These are phyloP conservation scores for Hypoxylon fuscum DNA, from an alignment of 495 filamentous ascomycete genomes.

Conservation along the genomic window DNA sequence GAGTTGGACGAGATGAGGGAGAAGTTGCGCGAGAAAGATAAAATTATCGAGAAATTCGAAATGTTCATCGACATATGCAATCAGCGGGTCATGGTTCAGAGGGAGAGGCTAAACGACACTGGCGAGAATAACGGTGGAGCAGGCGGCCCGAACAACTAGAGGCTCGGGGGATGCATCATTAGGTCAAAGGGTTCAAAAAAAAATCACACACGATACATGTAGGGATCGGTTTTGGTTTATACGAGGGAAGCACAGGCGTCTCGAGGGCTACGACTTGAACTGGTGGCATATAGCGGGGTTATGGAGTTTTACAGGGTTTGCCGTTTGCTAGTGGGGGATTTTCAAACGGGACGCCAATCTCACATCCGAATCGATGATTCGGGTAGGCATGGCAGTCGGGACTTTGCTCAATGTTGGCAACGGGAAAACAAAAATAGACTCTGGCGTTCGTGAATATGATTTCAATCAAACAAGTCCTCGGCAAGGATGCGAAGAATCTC, in stretches of 20 bases:
- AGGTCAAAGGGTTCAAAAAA: conserved; percentile 32
- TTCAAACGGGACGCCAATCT: conserved; percentile 18
- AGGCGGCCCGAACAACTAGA: conserved; percentile 35
- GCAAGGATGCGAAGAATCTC: not conserved
- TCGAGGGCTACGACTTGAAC: conserved; percentile 33
- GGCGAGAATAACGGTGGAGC: conserved; percentile 32
- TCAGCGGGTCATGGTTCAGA: conserved; percentile 63
- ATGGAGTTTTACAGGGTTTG: conserved; percentile 33
- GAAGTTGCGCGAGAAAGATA: conserved; percentile 60
- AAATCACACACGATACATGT: no score
- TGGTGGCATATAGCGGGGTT: conserved; percentile 36
- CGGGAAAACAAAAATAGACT: conserved; percentile 38
- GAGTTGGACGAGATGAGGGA: conserved; percentile 60
- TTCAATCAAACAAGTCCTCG: conserved; percentile 6
- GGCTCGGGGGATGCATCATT: conserved; percentile 22
- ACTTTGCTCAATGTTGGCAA: conserved; percentile 11
- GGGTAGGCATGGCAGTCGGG: conserved; percentile 17
- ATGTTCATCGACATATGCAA: conserved; percentile 70
- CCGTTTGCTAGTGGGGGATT: conserved; percentile 15
- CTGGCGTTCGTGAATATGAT: conserved; percentile 12
- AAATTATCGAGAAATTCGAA: conserved; percentile 64
- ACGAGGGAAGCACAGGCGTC: conserved; percentile 38
- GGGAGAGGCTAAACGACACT: conserved; percentile 50
- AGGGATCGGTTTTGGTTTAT: conserved; percentile 29
- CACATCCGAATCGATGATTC: conserved; percentile 27